These are phyloP conservation scores for Sarcodon aspratus DNA, from an alignment of 768 basidiomycete species.

Conservation along the genomic window DNA sequence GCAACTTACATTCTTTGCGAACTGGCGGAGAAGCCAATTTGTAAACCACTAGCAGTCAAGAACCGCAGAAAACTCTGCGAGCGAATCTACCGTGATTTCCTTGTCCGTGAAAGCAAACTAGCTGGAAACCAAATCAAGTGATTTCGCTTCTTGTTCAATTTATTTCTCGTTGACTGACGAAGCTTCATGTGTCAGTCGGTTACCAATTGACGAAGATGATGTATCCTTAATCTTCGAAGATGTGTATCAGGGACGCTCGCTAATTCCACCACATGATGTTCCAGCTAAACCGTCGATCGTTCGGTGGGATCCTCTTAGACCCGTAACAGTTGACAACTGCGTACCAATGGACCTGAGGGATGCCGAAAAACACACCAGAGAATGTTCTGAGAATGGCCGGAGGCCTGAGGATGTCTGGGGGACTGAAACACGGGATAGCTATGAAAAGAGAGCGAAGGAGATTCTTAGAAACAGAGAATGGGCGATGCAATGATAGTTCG, in stretches of 20 bases:
- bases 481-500: constrained; percentile 22
- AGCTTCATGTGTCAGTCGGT: constrained; percentile 32
- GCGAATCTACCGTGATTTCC: constrained; percentile 65
- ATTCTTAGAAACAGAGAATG: constrained; percentile 43
- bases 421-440: constrained; percentile 41
- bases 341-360: constrained; percentile 76
- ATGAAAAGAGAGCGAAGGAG: constrained; percentile 49
- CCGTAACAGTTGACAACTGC: constrained; percentile 68
- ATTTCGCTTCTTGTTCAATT: constrained; percentile 11
- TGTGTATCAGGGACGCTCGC: constrained; percentile 65
- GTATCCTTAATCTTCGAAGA: constrained; percentile 82
- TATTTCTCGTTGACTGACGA: not conserved
- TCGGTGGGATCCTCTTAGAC: constrained; percentile 64
- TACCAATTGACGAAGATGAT: constrained; percentile 79
- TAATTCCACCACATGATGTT: constrained; percentile 68
- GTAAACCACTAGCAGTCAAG: constrained; percentile 79
- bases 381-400: constrained; percentile 19
- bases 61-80: constrained; percentile 78
- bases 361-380: constrained; percentile 50
- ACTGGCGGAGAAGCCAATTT: constrained; percentile 73
- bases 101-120: constrained; percentile 62
- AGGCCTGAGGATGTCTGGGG: constrained; percentile 62
- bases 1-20: constrained; percentile 85
- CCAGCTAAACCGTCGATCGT: constrained; percentile 64
- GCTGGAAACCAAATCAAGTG: constrained; percentile 45